Evolutionary conservation across 2,329 filamentous ascomycete genomes (phyloP).

Genomic region (Gyromitra esculenta): DNA sequence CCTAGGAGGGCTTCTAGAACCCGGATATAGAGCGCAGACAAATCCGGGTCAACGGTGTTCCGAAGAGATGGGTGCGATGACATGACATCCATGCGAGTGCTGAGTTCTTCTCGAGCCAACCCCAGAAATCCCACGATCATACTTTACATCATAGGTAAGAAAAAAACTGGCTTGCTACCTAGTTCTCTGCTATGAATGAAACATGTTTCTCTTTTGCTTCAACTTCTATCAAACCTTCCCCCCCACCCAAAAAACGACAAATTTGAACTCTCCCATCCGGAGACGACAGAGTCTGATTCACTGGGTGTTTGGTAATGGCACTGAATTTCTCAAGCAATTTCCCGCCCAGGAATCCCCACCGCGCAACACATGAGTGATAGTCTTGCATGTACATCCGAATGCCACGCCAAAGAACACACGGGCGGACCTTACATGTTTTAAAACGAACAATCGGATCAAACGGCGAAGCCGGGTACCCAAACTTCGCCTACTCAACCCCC

Average conservation of each 20-base stretch:
- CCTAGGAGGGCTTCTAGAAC: constrained; percentile 28
- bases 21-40: constrained; percentile 16
- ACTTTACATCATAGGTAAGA: too few relatives aligned
- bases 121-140: not conserved
- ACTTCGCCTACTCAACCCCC: constrained; percentile 37
- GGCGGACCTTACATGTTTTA: constrained; percentile 28
- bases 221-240: constrained; percentile 10
- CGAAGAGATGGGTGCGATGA: constrained; percentile 10
- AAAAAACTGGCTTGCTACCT: not conserved
- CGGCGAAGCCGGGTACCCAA: constrained; percentile 34
- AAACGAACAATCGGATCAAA: constrained; percentile 45
- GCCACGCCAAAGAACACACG: constrained; percentile 33
- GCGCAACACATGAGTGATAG: constrained; percentile 13
- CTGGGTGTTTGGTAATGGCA: not conserved
- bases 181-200: constrained; percentile 1
- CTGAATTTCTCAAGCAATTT: constrained; percentile 19
- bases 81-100: constrained; percentile 14
- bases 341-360: not conserved
- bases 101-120: not conserved
- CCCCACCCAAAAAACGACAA: not conserved
- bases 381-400: constrained; percentile 31
- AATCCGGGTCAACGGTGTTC: constrained; percentile 21
- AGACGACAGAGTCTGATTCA: constrained; percentile 6
- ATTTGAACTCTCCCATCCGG: constrained; percentile 8
- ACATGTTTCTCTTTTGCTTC: constrained; percentile 5